Conservation (phyloP, 768 basidiomycete species). For the Termitomyces sp. region DNA sequence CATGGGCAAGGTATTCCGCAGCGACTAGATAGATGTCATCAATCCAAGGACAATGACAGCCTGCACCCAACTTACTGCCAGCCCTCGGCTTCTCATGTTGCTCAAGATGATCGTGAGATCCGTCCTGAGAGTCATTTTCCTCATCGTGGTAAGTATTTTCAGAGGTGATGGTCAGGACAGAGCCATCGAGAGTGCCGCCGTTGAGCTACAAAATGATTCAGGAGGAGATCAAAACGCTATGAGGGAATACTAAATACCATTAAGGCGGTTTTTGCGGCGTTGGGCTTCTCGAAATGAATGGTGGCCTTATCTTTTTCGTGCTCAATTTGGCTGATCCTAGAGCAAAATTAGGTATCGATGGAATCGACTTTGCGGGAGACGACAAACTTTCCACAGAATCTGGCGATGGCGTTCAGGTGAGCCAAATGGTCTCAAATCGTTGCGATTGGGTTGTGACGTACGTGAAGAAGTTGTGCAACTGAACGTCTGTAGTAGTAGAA, state of each 20-base stretch:
- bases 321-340: slow-evolving; percentile 68
- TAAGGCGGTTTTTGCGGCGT: slow-evolving; percentile 81
- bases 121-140: slow-evolving; percentile 35
- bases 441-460: slow-evolving; percentile 27
- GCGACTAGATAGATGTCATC: slow-evolving; percentile 55
- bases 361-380: not conserved
- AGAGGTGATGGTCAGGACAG: slow-evolving; percentile 66
- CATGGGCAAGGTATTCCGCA: slow-evolving; percentile 91
- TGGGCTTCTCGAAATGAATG: slow-evolving; percentile 80
- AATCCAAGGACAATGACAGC: not conserved
- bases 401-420: slow-evolving; percentile 20
- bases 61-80: slow-evolving; percentile 49
- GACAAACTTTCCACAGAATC: slow-evolving; percentile 81
- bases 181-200: slow-evolving; percentile 74
- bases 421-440: not conserved
- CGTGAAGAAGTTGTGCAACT: slow-evolving; percentile 82
- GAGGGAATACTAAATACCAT: slow-evolving; percentile 46
- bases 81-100: slow-evolving; percentile 92
- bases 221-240: not conserved
- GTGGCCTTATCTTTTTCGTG: slow-evolving; percentile 45
- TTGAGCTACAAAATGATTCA: slow-evolving; percentile 43
- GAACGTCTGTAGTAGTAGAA: slow-evolving; percentile 56
- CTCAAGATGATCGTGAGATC: slow-evolving; percentile 47
- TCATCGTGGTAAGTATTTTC: slow-evolving; percentile 59
- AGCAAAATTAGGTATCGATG: not conserved